phyloP scores from a whole-genome alignment of 1,139 yeast genomes.

The Pichia sp. region DNA sequence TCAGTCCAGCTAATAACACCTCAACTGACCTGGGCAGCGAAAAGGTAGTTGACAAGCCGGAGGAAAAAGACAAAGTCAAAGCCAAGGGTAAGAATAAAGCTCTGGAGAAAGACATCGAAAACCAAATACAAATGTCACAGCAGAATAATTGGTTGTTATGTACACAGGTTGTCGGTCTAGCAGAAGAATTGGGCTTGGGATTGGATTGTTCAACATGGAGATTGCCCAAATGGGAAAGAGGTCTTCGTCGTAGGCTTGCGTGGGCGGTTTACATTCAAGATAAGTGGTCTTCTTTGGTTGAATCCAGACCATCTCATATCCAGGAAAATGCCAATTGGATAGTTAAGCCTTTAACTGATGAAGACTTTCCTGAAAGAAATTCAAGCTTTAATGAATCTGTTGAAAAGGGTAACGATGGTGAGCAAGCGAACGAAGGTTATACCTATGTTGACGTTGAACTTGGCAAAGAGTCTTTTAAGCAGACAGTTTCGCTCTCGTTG shows the following conservation, averaged over 20 bases:
- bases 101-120: conserved; percentile 4
- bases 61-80: conserved; percentile 1
- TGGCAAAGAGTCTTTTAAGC: conserved; percentile 67
- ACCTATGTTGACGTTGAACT: conserved; percentile 52
- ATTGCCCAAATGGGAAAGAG: conserved; percentile 89
- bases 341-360: conserved; percentile 57
- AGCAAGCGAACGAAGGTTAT: conserved; percentile 39
- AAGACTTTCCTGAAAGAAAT: conserved; percentile 65
- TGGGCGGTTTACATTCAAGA: conserved; percentile 93
- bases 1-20: neutral
- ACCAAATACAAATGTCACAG: conserved; percentile 29
- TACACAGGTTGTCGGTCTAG: conserved; percentile 78
- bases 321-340: conserved; percentile 65
- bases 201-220: conserved; percentile 85
- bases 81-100: neutral
- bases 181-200: conserved; percentile 84
- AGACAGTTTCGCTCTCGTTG: conserved; percentile 62
- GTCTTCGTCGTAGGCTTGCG: conserved; percentile 74
- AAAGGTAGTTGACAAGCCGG: neutral
- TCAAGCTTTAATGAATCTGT: conserved; percentile 1
- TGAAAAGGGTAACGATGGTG: neutral
- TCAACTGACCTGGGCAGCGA: neutral
- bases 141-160: conserved; percentile 80
- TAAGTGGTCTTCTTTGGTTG: conserved; percentile 77
- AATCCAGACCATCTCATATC: conserved; percentile 75